These are phyloP conservation scores for Pseudogymnoascus sp. DNA, from an alignment of 2,329 filamentous ascomycete species.

Conservation along the genomic window DNA sequence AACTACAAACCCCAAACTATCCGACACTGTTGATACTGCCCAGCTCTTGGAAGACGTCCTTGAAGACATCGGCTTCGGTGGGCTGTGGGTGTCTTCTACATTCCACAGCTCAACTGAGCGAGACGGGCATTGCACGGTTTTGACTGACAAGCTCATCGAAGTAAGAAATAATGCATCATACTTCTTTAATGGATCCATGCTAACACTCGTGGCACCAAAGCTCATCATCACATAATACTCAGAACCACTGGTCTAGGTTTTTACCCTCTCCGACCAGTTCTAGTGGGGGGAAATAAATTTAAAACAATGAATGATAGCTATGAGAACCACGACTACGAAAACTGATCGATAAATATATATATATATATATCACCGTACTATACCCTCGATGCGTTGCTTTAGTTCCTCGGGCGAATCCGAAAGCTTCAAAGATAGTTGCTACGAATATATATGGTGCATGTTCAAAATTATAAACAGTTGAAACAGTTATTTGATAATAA, in stretches of 20 bases:
- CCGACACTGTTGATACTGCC: conserved; percentile 38
- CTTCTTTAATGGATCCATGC: background rate
- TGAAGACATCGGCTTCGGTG: conserved; percentile 53
- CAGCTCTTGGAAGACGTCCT: conserved; percentile 44
- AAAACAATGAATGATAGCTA: background rate
- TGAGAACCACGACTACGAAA: background rate
- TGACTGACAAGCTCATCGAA: conserved; percentile 25
- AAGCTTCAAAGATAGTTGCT: background rate
- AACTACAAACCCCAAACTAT: conserved; percentile 44
- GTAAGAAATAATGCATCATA: conserved; percentile 14
- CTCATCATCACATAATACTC: background rate
- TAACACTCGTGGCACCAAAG: background rate
- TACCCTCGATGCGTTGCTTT: background rate
- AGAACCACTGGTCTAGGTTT: background rate
- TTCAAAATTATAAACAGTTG: background rate
- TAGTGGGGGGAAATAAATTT: background rate
- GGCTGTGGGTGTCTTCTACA: conserved; percentile 44
- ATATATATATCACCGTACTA: background rate
- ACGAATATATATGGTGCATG: background rate
- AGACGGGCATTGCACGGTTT: conserved; percentile 24
- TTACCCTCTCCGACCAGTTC: background rate
- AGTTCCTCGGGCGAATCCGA: background rate
- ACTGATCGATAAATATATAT: background rate
- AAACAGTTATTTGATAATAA: background rate
- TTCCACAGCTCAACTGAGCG: conserved; percentile 25